Evolutionary conservation across 1,139 yeast genomes (phyloP).

Genomic region (Wickerhamiella pararugosa): DNA sequence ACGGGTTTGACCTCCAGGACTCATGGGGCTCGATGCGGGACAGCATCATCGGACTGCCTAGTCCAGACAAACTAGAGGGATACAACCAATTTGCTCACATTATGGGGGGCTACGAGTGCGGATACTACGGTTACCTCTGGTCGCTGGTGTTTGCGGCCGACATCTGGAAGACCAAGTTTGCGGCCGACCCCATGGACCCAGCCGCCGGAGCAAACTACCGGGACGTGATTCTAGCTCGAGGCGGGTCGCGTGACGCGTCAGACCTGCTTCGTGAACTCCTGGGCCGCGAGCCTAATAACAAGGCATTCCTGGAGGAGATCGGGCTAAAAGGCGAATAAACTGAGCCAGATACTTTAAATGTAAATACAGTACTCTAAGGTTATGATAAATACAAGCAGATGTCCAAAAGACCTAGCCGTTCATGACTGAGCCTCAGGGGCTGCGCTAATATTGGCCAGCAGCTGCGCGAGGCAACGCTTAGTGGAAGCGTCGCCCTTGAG

Average conservation of each 20-base stretch:
- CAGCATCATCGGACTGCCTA: conserved; percentile 41
- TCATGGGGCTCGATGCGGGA: conserved; percentile 53
- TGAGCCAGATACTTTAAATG: neutral
- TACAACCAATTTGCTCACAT: conserved; percentile 69
- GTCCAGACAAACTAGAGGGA: conserved; percentile 39
- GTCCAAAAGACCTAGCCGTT: neutral
- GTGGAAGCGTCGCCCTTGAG: conserved; percentile 82
- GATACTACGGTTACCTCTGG: conserved; percentile 78
- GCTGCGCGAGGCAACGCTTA: conserved; percentile 71
- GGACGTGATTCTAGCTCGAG: conserved; percentile 51
- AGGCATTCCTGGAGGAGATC: conserved; percentile 53
- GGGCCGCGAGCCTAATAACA: conserved; percentile 61
- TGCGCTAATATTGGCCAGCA: conserved; percentile 45
- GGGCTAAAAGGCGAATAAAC: conserved; percentile 22
- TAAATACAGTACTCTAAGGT: neutral
- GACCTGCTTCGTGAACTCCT: conserved; percentile 49
- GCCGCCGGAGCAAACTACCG: conserved; percentile 50
- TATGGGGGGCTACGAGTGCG: conserved; percentile 75
- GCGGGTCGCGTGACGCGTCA: conserved; percentile 58
- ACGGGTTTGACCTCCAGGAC: conserved; percentile 26
- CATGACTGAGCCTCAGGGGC: conserved; percentile 24
- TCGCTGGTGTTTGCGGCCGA: conserved; percentile 77
- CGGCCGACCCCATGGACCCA: conserved; percentile 49
- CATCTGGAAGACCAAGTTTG: conserved; percentile 61
- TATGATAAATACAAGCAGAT: neutral